A percentile compares a stretch with the other conserved stretches of the same genome.
phyloP scores from a whole-genome alignment of 495 filamentous ascomycete genomes.

The Tuber borchii region DNA sequence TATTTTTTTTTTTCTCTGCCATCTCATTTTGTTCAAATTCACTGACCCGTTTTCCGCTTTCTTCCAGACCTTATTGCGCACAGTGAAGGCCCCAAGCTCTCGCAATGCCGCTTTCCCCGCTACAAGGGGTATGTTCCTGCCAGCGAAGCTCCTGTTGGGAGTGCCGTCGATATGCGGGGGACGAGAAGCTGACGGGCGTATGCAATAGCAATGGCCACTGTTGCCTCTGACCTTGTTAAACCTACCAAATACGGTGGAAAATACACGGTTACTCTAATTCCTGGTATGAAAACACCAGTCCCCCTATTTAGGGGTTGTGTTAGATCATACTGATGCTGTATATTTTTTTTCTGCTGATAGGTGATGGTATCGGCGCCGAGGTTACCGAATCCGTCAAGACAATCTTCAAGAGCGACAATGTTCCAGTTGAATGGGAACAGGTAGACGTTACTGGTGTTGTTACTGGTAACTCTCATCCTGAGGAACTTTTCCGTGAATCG shows the following conservation, averaged over 20 bases:
- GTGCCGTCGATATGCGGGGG: slow-evolving; percentile 14
- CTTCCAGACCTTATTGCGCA: slow-evolving; percentile 32
- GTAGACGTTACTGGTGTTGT: slow-evolving; percentile 91
- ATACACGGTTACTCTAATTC: slow-evolving; percentile 97
- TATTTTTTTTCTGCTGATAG: slow-evolving; percentile 42
- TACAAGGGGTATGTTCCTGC: slow-evolving; percentile 32
- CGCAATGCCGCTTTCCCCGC: slow-evolving; percentile 30
- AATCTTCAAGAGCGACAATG: slow-evolving; percentile 98
- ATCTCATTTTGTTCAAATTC: slow-evolving; percentile 16
- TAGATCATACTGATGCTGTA: slow-evolving; percentile 15
- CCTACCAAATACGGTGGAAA: slow-evolving; percentile 98
- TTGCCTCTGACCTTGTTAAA: slow-evolving; percentile 42
- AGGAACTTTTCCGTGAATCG: slow-evolving; percentile 89
- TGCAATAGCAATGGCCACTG: slow-evolving; percentile 41
- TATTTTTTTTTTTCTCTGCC: slow-evolving; percentile 13
- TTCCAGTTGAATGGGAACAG: slow-evolving; percentile 97
- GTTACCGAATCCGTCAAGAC: slow-evolving; percentile 97
- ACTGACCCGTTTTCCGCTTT: slow-evolving; percentile 24
- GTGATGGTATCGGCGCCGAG: slow-evolving; percentile 96
- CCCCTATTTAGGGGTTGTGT: slow-evolving; percentile 20
- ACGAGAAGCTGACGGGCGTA: slow-evolving; percentile 25
- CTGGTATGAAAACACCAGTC: slow-evolving; percentile 51
- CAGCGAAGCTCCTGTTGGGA: slow-evolving; percentile 1
- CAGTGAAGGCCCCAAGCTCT: slow-evolving; percentile 30
- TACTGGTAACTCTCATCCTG: slow-evolving; percentile 76